Percentiles rank a stretch among this genome's conserved stretches.
phyloP scores from a whole-genome alignment of 306 rosid species.

The Macrotyloma uniflorum region DNA sequence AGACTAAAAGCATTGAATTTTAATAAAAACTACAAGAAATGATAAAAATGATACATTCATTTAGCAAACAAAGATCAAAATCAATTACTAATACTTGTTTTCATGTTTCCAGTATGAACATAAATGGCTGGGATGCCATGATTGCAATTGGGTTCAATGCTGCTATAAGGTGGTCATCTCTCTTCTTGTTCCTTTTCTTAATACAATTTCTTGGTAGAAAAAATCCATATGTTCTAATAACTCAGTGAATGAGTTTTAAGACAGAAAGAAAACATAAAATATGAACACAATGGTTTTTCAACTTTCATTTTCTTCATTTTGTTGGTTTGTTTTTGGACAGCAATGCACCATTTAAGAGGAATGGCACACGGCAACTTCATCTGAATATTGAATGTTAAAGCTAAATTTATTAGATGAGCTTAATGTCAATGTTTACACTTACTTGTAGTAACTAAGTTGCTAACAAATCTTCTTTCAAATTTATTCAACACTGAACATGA shows the following conservation, averaged over 20 bases:
- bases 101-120: conserved; percentile 61
- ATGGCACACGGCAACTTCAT: background rate
- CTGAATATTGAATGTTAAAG: background rate
- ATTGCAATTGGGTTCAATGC: conserved; percentile 80
- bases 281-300: background rate
- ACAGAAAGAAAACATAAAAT: background rate
- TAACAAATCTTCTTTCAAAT: background rate
- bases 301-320: background rate
- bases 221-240: background rate
- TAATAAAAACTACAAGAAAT: background rate
- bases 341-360: background rate
- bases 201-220: background rate
- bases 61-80: background rate
- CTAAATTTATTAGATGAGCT: background rate
- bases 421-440: background rate
- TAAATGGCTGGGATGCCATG: conserved; percentile 82
- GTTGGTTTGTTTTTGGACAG: background rate
- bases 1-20: background rate
- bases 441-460: background rate
- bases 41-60: no score
- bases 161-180: conserved; percentile 63
- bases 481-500: background rate
- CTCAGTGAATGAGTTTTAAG: no score
- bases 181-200: background rate
- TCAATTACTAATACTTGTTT: background rate